Conservation (phyloP, 208 protist species). For the Trypanosoma boissoni region DNA sequence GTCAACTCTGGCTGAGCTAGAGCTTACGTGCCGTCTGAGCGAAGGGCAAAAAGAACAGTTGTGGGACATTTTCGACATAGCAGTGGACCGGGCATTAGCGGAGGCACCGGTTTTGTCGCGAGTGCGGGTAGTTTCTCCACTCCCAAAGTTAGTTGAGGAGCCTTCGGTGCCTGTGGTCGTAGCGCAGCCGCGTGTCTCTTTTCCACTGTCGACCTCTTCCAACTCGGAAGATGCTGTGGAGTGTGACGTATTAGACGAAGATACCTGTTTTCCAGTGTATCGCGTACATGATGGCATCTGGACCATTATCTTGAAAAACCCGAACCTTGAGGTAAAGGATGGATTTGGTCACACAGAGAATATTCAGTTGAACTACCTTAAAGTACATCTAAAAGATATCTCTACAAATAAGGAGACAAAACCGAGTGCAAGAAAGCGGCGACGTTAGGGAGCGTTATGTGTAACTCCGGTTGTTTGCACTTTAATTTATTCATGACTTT, state of each 20-base stretch:
- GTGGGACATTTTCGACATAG: constrained; percentile 74
- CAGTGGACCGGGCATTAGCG: constrained; percentile 60
- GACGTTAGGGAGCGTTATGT: constrained; percentile 4
- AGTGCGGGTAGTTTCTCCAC: constrained; percentile 47
- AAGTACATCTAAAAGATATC: constrained; percentile 46
- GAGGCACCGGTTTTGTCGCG: constrained; percentile 56
- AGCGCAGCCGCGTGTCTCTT: background rate
- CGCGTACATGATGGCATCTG: constrained; percentile 68
- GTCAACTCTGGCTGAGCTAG: constrained; percentile 65
- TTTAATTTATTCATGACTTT: no score
- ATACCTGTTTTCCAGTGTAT: constrained; percentile 70
- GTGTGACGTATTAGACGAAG: constrained; percentile 30
- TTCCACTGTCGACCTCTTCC: background rate
- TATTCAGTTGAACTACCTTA: constrained; percentile 76
- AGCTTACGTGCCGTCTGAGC: constrained; percentile 34
- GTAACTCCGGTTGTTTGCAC: no score
- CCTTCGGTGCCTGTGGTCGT: background rate
- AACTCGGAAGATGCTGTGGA: background rate
- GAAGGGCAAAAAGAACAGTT: constrained; percentile 66
- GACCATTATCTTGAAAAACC: constrained; percentile 83
- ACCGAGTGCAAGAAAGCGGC: constrained; percentile 13
- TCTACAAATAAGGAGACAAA: background rate
- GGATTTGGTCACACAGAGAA: constrained; percentile 51
- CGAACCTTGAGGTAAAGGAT: constrained; percentile 61
- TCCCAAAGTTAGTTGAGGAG: constrained; percentile 4